phyloP scores from a whole-genome alignment of 441 rosid species.

The Francoa sonchifolia region DNA sequence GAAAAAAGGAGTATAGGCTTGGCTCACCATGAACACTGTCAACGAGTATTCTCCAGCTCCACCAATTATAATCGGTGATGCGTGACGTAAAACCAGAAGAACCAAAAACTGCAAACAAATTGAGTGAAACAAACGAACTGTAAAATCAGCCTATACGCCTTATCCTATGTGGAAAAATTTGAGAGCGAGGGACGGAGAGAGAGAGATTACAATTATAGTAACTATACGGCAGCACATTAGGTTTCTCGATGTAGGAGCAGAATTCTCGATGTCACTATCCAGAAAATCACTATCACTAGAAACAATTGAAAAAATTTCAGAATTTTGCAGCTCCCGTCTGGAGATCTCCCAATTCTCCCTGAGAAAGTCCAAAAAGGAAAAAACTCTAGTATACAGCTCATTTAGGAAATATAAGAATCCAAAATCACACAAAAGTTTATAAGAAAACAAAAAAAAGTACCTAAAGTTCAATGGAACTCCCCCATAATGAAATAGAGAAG shows the following conservation, averaged over 20 bases:
- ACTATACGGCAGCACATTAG: conserved; percentile 53
- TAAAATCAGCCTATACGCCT: background rate
- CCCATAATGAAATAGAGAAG: conserved; percentile 42
- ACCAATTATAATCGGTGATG: conserved; percentile 45
- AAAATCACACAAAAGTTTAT: too few relatives aligned
- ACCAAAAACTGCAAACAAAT: conserved; percentile 42
- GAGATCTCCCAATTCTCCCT: conserved; percentile 62
- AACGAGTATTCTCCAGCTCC: conserved; percentile 44
- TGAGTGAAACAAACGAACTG: background rate
- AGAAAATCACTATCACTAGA: conserved; percentile 23
- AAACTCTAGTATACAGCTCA: background rate
- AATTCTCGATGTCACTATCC: conserved; percentile 27
- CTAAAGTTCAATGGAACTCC: conserved; percentile 49
- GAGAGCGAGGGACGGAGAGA: conserved; percentile 9
- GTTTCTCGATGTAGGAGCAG: conserved; percentile 36
- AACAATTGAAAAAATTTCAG: conserved; percentile 34
- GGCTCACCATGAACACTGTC: conserved; percentile 41
- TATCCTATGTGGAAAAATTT: background rate
- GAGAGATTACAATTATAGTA: conserved; percentile 45
- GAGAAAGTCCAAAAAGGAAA: conserved; percentile 5
- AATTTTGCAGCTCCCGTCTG: conserved; percentile 33
- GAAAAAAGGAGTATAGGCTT: background rate
- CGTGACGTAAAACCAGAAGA: conserved; percentile 57
- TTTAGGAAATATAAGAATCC: background rate
- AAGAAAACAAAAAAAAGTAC: conserved; percentile 16